Percentiles rank a stretch among this genome's conserved stretches.
Evolutionary conservation across 2,329 filamentous ascomycete genomes (phyloP).

Genomic region (Arthrobotrys megalospora): DNA sequence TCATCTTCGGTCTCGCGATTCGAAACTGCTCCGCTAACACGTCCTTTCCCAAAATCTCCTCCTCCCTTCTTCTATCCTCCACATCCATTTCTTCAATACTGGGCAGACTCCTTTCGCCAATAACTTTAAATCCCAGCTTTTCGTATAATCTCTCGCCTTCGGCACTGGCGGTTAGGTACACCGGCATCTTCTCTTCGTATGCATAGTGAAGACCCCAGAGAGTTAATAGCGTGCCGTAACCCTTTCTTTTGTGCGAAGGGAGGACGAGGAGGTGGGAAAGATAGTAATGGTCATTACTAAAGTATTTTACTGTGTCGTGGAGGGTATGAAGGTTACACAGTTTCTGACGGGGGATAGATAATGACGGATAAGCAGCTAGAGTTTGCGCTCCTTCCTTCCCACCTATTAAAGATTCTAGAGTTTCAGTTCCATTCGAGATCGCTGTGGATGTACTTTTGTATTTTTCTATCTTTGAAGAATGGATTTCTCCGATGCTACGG

Average conservation of each 20-base stretch:
- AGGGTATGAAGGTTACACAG: background rate
- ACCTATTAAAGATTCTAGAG: background rate
- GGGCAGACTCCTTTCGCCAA: slow-evolving; percentile 34
- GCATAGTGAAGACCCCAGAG: slow-evolving; percentile 47
- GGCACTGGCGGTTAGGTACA: slow-evolving; percentile 29
- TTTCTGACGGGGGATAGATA: slow-evolving; percentile 9
- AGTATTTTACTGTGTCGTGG: slow-evolving; percentile 15
- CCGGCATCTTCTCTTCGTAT: slow-evolving; percentile 7
- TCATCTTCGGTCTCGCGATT: slow-evolving; percentile 11
- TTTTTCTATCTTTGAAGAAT: slow-evolving; percentile 14
- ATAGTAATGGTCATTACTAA: slow-evolving; percentile 41
- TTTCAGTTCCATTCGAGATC: background rate
- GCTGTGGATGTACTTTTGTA: background rate
- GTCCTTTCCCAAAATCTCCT: slow-evolving; percentile 36
- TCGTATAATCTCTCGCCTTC: slow-evolving; percentile 42
- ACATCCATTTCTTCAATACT: slow-evolving; percentile 42
- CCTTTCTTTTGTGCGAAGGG: slow-evolving; percentile 30
- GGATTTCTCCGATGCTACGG: slow-evolving; percentile 4
- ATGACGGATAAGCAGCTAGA: background rate
- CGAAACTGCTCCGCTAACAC: slow-evolving; percentile 34
- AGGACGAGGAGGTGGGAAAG: slow-evolving; percentile 51
- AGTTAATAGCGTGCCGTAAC: slow-evolving; percentile 13
- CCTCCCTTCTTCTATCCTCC: slow-evolving; percentile 36
- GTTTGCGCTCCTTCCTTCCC: background rate
- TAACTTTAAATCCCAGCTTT: slow-evolving; percentile 27